Conservation (phyloP, 495 filamentous ascomycete genomes). For the Recurvomyces mirabilis region DNA sequence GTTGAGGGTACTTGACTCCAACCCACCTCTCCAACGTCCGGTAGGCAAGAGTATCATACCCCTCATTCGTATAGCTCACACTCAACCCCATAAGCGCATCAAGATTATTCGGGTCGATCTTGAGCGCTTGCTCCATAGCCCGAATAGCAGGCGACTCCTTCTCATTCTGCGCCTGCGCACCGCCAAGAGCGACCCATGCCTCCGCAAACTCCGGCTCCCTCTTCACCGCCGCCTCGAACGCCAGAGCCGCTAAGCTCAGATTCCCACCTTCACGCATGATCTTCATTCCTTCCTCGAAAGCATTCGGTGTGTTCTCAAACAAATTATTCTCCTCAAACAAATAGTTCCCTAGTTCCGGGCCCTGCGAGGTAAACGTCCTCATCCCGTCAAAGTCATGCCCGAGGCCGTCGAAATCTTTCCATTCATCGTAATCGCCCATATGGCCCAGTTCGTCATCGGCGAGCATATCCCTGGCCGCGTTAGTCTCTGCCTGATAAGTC, state of each 20-base stretch:
- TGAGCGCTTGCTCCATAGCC: constrained; percentile 85
- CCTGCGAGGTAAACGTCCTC: constrained; percentile 39
- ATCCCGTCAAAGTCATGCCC: constrained; percentile 25
- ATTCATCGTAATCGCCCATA: constrained; percentile 56
- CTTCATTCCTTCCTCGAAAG: constrained; percentile 80
- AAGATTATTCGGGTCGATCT: constrained; percentile 74
- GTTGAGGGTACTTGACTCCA: constrained; percentile 74
- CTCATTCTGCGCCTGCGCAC: constrained; percentile 92
- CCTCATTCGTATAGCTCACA: constrained; percentile 98
- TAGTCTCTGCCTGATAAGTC: constrained; percentile 71
- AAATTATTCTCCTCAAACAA: constrained; percentile 90
- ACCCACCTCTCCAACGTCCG: constrained; percentile 96
- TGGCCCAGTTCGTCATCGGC: constrained; percentile 52
- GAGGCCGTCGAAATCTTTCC: constrained; percentile 58
- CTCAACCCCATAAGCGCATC: constrained; percentile 88
- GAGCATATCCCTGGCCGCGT: constrained; percentile 52
- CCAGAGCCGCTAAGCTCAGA: constrained; percentile 81
- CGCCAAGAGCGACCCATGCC: constrained; percentile 85
- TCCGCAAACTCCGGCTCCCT: constrained; percentile 77
- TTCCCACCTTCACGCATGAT: constrained; percentile 90
- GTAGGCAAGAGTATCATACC: constrained; percentile 93
- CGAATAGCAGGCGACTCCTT: constrained; percentile 97
- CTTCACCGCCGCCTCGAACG: constrained; percentile 94
- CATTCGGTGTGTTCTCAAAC: constrained; percentile 62
- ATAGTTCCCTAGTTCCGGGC: constrained; percentile 76